Evolutionary conservation across 768 basidiomycete genomes (phyloP).

Genomic region (Russula abietina): DNA sequence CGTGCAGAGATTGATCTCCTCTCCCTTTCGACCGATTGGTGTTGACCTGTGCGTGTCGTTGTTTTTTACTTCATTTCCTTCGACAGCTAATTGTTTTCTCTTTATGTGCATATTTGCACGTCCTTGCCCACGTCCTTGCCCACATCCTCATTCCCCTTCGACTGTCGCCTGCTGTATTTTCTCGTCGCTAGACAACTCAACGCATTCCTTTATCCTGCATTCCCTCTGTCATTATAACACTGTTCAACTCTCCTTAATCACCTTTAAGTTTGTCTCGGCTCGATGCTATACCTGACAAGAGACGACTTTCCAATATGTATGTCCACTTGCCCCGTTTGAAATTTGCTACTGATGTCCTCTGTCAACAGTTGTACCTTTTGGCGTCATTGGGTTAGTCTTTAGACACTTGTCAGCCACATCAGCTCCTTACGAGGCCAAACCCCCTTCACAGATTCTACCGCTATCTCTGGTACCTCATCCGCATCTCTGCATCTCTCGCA

Average conservation of each 20-base stretch:
- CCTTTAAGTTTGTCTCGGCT: neutral
- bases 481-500: conserved; percentile 66
- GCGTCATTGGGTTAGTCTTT: conserved; percentile 67
- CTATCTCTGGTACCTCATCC: conserved; percentile 89
- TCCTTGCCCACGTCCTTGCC: no score
- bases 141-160: no score
- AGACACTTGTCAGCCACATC: neutral
- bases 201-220: conserved; percentile 25
- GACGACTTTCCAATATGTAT: conserved; percentile 88
- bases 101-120: no score
- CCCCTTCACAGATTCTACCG: conserved; percentile 66
- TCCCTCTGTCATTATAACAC: conserved; percentile 19
- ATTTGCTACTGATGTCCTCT: conserved; percentile 1
- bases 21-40: no score
- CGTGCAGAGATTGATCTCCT: no score
- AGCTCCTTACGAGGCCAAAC: neutral
- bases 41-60: no score
- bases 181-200: conserved; percentile 20
- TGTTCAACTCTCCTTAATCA: conserved; percentile 13
- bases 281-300: conserved; percentile 84
- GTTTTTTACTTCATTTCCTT: no score
- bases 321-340: conserved; percentile 31
- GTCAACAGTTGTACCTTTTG: conserved; percentile 77
- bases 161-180: neutral
- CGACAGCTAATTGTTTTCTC: no score